Evolutionary conservation across 2,329 filamentous ascomycete species (phyloP), one percentile per base, ranked within the genome.

Genomic region (Biscogniauxia sp.): DNA sequence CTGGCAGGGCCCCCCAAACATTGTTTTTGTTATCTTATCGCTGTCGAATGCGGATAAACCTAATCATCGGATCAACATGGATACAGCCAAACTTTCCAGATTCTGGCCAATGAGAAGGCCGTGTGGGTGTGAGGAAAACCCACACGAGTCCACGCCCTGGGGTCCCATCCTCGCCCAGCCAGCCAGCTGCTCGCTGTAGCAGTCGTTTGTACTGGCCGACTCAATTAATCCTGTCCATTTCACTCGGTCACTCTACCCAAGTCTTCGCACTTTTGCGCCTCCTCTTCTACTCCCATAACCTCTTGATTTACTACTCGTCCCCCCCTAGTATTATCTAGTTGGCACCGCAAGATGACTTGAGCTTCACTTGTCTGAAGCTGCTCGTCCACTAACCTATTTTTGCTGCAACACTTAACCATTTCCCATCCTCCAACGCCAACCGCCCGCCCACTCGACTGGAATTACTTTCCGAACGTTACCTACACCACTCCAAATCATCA

Each of bases 261-360:
- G 51, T 61, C 61, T 57, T 60, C 62, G 60, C 64, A 65, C 60
- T 67, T 70, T 71, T 72, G 70, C 70, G 69, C 68, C 64, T 68
- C 64, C 63, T 61, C 65, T 63, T 64, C 64, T 61, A 65, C 60
- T 59, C 54, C 59, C 60, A 59, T n/a, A 59, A 59, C 51, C 53
- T 58, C 54, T 66, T 61, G 55, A 61, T 60, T 58, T 62, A 59
- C 64, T 53, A 61, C 57, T 60, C 55, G 59, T 66, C 64, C 50
- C 57, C 51, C 59, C 61, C 57, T 59, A 55, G 61, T 64, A 63
- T 66, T 64, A 60, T 64, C 60, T 64, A 61, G 54, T 53, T 41
- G n/a, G 26, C 62, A 67, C 68, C 57, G 60, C 65, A 72, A 65
- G 61, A 73, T 73, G 71, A 68, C 69, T 67, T 73, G 64, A 69